Conservation (phyloP, 192 early-diverging fungal species). For the Haplosporangium gracile region DNA sequence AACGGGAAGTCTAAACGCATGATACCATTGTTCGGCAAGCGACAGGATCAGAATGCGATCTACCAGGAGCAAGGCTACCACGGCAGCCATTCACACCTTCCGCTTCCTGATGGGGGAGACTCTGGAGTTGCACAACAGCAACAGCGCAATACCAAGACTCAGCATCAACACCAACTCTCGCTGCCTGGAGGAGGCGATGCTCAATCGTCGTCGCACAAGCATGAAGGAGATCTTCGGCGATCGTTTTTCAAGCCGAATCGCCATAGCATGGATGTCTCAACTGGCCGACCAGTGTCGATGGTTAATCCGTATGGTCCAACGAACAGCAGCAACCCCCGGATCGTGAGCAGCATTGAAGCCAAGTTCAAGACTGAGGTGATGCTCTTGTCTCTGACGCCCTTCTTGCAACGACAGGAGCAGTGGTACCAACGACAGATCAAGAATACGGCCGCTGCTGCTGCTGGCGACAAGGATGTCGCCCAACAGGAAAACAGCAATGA, state of each 20-base stretch:
- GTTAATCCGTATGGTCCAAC: neutral
- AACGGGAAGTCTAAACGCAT: neutral
- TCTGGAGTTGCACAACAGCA: neutral
- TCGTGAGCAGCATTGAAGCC: conserved; percentile 40
- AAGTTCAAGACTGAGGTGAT: conserved; percentile 45
- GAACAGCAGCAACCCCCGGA: conserved; percentile 7
- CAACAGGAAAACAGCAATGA: neutral
- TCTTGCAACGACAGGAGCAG: conserved; percentile 25
- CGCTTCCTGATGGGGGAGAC: neutral
- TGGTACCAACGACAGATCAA: conserved; percentile 7
- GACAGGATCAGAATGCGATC: neutral
- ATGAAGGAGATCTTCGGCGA: neutral
- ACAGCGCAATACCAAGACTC: neutral
- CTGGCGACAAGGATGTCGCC: neutral
- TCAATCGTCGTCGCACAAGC: neutral
- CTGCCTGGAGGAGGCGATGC: neutral
- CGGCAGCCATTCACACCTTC: conserved; percentile 32
- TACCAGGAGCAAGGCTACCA: conserved; percentile 30
- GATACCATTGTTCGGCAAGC: conserved; percentile 2
- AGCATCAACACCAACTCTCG: conserved; percentile 4
- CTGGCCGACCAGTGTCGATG: neutral
- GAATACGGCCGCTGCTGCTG: neutral
- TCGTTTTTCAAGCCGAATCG: conserved; percentile 30
- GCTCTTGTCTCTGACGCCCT: conserved; percentile 12
- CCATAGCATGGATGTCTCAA: conserved; percentile 37